Evolutionary conservation across 495 filamentous ascomycete species (phyloP), one percentile per base, ranked within the genome.

Genomic region (Friedmanniomyces simplex): DNA sequence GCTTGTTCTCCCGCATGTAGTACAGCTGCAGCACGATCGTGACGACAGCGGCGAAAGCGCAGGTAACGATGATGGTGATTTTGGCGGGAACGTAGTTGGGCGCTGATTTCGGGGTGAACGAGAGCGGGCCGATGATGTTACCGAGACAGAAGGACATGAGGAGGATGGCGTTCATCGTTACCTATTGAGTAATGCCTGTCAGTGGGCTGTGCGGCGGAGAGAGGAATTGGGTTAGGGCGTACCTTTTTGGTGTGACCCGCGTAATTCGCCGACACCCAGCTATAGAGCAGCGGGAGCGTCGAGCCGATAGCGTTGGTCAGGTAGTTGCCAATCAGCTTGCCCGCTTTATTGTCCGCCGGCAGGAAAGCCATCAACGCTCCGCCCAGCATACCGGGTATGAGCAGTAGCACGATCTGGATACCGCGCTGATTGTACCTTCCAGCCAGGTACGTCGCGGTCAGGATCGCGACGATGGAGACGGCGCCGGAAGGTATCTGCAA

Each of bases 281-380:
- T 72, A 50, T 79, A 66, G 60, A 81, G 65, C 2, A 75, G 73
- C 50, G 81, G 71, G 37, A 79, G 74, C 4, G 76, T 75, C 1
- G 79, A 76, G 75, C 76, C 79, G 71, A 83, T 81, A 18, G 73
- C 77, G 10, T 79, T 66, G n/a, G 73, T 74, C 54, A 80, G 73
- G 58, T 81, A 82, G 63, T 78, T 81, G 63, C 72, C 70, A 57
- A 81, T 73, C n/a, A 82, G 68, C 3, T 83, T 64, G 10, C 76
- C 79, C 28, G 75, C 69, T 61, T 77, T 71, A 10, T 71, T 71
- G 42, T 66, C 63, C 18, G 62, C 62, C 0, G 69, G 69, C 32
- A 71, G 66, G 4, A 71, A 62, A 10, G 67, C 69, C 69, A 72
- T 71, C n/a, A 71, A 49, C n/a, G 60, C 67, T 4, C 68, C 69